phyloP scores from a whole-genome alignment of 345 rosid genomes.

The Lenwebbia sp. region DNA sequence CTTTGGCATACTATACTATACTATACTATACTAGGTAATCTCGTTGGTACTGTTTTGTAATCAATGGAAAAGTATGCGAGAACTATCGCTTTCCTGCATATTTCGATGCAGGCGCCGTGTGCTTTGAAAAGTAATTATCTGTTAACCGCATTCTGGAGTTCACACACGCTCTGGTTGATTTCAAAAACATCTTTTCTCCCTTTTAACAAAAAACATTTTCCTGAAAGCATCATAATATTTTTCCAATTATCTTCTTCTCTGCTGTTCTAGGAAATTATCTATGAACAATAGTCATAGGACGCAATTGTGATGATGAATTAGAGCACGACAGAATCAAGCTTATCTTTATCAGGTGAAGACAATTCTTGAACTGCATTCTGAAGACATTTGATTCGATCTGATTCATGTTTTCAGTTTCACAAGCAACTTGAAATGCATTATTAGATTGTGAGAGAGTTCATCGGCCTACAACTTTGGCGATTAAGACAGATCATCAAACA shows the following conservation, averaged over 20 bases:
- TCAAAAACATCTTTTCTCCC: no score
- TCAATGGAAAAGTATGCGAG: not conserved
- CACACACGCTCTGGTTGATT: not conserved
- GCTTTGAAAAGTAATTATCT: not conserved
- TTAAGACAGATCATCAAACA: no score
- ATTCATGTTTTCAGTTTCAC: no score
- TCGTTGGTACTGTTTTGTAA: no score
- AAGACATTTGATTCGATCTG: not conserved
- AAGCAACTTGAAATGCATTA: not conserved
- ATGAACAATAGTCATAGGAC: no score
- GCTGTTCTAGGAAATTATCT: not conserved
- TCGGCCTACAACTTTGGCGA: not conserved
- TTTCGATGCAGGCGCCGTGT: not conserved
- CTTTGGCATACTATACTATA: not conserved
- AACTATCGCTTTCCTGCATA: not conserved
- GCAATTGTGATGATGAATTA: no score
- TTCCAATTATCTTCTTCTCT: not conserved
- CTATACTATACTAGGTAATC: not conserved
- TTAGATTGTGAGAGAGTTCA: not conserved
- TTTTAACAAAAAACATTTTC: not conserved
- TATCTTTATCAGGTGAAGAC: not conserved
- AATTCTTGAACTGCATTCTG: not conserved
- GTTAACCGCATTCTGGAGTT: not conserved
- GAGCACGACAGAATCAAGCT: not conserved
- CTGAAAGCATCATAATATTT: not conserved